Base-by-base conservation (phyloP, 768 basidiomycete genomes). In the Podaxis sp. region DNA sequence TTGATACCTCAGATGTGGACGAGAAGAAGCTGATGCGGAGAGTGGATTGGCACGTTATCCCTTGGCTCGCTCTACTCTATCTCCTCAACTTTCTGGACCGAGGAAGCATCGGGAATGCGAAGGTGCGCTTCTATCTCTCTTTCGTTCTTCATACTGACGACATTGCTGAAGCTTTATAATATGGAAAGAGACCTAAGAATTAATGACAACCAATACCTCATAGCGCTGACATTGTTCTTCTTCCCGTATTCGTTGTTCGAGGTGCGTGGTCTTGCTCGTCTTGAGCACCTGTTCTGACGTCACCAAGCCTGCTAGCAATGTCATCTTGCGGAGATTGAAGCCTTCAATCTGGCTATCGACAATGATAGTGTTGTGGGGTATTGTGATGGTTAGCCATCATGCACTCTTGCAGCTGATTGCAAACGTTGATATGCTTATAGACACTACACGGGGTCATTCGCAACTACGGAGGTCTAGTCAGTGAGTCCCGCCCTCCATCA, bases 41-140 rank as follows among this genome's bases (percentile, higher is more conserved):
- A 71, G 82, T 90, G 54, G 89, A 91, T 70, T 60, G 85, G 66
- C 81, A 80, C 67, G 78, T 93, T 59, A 80, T 93, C 36, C 93
- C 93, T 37, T 93, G 89, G 87, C 74, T 94, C 25, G 80, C 86
- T 8, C 67, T 91, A 7, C 76, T 94, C 24, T 92, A 93, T 71
- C 77, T 92, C 27, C 77, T 93, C 66, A 90, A 85, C 72, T 93
- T 89, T 70, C 76, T 93, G 57, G 82, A 84, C 63, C 73, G 85
- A 71, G 82, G 73, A 72, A 89, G 84, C 58, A 86, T 93, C 67
- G 91, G 89, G 46, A 91, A 91, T 71, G 88, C 89, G 3, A 85
- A 85, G 77, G 90, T 88, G 50, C 55, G 77, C 37, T 43, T 19
- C 22, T 27, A 11, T 15, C 68, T 27, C 13, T 12, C 47, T 53